phyloP scores from a whole-genome alignment of 2,329 filamentous ascomycete species.

The Ceratocystis ficicola region DNA sequence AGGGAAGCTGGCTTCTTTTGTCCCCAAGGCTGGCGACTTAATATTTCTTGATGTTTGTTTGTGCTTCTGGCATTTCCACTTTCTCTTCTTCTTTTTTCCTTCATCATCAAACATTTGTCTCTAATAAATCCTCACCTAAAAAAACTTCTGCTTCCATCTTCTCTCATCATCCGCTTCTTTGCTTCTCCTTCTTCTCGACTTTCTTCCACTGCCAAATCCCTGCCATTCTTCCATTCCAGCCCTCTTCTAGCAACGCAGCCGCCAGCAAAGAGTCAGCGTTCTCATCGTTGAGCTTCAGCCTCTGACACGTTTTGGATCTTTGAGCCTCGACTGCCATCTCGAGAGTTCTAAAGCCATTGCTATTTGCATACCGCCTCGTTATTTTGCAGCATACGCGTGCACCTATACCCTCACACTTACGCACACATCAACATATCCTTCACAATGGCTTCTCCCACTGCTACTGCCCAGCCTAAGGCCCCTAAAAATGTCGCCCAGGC shows the following conservation, averaged over 20 bases:
- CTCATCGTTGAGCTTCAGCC: not conserved
- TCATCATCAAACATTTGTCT: not conserved
- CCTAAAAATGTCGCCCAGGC: slow-evolving; percentile 44
- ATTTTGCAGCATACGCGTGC: not conserved
- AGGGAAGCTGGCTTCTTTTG: slow-evolving; percentile 10
- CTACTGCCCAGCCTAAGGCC: slow-evolving; percentile 51
- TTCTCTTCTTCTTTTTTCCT: slow-evolving; percentile 13
- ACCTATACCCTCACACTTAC: not conserved
- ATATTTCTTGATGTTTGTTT: slow-evolving; percentile 7
- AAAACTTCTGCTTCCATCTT: slow-evolving; percentile 5
- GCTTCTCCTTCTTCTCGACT: not conserved
- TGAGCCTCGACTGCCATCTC: not conserved
- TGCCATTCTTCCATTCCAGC: not conserved
- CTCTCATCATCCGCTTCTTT: not conserved
- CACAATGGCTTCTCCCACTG: slow-evolving; percentile 41
- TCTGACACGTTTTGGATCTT: not conserved
- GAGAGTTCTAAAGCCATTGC: not conserved
- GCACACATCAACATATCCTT: slow-evolving; percentile 10
- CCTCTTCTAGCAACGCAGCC: not conserved
- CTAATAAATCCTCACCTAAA: not conserved
- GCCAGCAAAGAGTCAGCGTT: not conserved
- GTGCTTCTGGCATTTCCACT: slow-evolving; percentile 4
- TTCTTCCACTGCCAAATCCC: not conserved
- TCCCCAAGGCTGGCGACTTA: not conserved
- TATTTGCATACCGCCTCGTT: not conserved